phyloP scores from a whole-genome alignment of 177 flowering plant genomes.

The Telopea speciosissima region DNA sequence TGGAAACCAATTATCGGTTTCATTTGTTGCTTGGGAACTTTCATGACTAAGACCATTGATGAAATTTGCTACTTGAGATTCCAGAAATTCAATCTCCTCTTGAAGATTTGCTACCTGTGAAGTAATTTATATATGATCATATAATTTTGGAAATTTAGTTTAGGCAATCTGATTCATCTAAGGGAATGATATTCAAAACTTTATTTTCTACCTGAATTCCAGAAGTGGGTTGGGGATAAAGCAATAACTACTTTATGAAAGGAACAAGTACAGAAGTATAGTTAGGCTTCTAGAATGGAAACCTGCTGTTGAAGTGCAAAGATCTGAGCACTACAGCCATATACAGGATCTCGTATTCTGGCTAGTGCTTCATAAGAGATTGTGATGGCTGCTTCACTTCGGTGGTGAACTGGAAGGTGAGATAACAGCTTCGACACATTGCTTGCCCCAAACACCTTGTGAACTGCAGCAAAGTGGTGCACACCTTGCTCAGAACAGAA shows the following conservation, averaged over 20 bases:
- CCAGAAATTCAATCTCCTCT: constrained; percentile 50
- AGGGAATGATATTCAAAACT: too few species aligned
- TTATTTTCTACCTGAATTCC: too few species aligned
- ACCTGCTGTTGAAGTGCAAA: constrained; percentile 77
- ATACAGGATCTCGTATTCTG: constrained; percentile 60
- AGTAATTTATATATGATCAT: neutral
- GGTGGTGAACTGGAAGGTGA: constrained; percentile 46
- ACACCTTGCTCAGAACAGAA: constrained; percentile 64
- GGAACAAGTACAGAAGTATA: too few species aligned
- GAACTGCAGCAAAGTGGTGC: constrained; percentile 66
- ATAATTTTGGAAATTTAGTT: neutral
- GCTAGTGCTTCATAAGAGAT: constrained; percentile 71
- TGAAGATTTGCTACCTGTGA: constrained; percentile 52
- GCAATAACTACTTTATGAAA: neutral
- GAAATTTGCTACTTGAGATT: constrained; percentile 31
- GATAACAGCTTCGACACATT: constrained; percentile 63
- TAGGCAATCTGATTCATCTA: neutral
- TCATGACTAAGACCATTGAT: constrained; percentile 13
- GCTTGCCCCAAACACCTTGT: constrained; percentile 82
- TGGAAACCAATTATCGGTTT: constrained; percentile 5
- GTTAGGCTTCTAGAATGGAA: neutral
- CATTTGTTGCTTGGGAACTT: constrained; percentile 13
- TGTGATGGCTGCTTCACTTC: constrained; percentile 64
- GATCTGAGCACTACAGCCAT: constrained; percentile 73
- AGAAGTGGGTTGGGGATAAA: too few species aligned